A percentile compares a stretch with the other conserved stretches of the same genome.
These are phyloP conservation scores for Verbascum thapsus DNA, from an alignment of 257 asterid genomes.

Conservation along the genomic window DNA sequence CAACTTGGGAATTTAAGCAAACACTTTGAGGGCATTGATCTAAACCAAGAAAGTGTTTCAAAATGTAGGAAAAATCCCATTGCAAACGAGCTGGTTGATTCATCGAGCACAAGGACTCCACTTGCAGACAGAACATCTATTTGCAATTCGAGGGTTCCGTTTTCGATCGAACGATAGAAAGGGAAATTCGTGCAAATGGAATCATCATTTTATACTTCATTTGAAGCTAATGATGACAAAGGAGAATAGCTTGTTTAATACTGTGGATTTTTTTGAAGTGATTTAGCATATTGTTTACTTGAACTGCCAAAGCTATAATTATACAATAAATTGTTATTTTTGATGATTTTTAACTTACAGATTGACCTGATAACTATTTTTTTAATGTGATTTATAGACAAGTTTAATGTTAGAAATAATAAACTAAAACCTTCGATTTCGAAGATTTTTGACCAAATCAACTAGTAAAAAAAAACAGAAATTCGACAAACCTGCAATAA, in stretches of 20 bases:
- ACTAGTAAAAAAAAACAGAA: background rate
- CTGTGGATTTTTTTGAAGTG: no score
- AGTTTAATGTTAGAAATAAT: no score
- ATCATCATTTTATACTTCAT: constrained; percentile 1
- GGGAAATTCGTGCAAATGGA: constrained; percentile 32
- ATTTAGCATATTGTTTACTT: no score
- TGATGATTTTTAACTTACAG: no score
- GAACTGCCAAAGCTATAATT: no score
- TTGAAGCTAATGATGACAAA: no score
- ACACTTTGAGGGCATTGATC: constrained; percentile 48
- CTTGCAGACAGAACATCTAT: constrained; percentile 49
- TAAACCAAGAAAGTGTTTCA: constrained; percentile 31
- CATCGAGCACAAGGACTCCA: constrained; percentile 50
- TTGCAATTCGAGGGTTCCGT: constrained; percentile 28
- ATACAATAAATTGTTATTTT: no score
- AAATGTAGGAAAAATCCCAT: background rate
- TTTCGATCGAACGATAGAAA: constrained; percentile 23
- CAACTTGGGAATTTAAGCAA: constrained; percentile 45
- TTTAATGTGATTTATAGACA: no score
- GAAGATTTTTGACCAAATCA: no score
- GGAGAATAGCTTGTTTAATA: no score
- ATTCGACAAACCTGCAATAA: background rate
- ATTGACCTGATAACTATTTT: no score
- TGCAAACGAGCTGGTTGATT: constrained; percentile 15
- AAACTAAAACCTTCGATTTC: no score